Conservation (phyloP, 176 grass and related monocot genomes). For the Pontederia paniculata region DNA sequence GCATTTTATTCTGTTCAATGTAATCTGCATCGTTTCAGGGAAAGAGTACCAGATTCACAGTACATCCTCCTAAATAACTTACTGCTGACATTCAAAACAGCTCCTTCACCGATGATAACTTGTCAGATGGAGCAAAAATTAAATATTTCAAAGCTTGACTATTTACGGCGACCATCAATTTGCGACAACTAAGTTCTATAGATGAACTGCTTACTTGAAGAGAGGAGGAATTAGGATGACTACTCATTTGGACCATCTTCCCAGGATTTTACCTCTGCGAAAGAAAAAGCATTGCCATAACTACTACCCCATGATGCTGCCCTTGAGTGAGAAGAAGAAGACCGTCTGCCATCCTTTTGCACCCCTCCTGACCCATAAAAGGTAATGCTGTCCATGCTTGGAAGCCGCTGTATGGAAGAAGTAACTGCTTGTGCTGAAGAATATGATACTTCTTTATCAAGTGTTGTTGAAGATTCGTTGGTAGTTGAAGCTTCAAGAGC, state of each 20-base stretch:
- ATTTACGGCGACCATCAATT: neutral
- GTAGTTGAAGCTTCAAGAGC: slow-evolving; percentile 23
- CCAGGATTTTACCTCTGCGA: slow-evolving; percentile 18
- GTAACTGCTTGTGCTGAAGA: slow-evolving; percentile 30
- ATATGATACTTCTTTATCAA: slow-evolving; percentile 32
- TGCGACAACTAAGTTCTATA: neutral
- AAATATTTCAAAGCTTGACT: too few relatives aligned
- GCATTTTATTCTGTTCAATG: too few relatives aligned
- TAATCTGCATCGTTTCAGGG: too few relatives aligned
- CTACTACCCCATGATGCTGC: slow-evolving; percentile 84
- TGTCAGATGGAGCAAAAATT: too few relatives aligned
- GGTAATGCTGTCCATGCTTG: slow-evolving; percentile 56
- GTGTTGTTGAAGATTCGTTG: slow-evolving; percentile 37
- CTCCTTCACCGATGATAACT: too few relatives aligned
- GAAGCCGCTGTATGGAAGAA: slow-evolving; percentile 52
- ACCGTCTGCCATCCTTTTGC: slow-evolving; percentile 20
- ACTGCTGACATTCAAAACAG: too few relatives aligned
- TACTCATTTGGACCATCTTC: too few relatives aligned
- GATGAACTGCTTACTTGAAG: slow-evolving; percentile 21
- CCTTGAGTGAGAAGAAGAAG: slow-evolving; percentile 34
- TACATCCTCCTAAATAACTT: too few relatives aligned
- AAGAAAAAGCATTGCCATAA: slow-evolving; percentile 33
- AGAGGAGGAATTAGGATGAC: too few relatives aligned
- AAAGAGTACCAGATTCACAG: too few relatives aligned
- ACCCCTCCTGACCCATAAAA: too few relatives aligned